Evolutionary conservation across 2,329 filamentous ascomycete species (phyloP).

Genomic region (Phyllosticta citriasiana): DNA sequence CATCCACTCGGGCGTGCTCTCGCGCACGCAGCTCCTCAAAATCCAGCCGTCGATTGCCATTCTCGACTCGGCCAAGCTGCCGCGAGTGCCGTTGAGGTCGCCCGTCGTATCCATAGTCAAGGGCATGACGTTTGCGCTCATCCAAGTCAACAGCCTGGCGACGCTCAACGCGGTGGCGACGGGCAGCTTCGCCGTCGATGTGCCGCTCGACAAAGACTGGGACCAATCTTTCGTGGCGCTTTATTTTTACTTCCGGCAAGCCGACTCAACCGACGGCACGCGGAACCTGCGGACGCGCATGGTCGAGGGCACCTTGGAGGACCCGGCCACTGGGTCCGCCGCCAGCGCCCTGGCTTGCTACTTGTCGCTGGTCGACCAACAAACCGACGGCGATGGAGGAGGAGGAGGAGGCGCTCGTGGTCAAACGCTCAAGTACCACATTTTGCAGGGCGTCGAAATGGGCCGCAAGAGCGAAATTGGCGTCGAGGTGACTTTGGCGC

Average conservation of each 20-base stretch:
- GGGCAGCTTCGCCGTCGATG: slow-evolving; percentile 22
- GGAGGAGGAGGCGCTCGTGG: slow-evolving; percentile 16
- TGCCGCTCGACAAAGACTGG: slow-evolving; percentile 40
- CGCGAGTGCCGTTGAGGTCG: slow-evolving; percentile 15
- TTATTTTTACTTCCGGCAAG: slow-evolving; percentile 50
- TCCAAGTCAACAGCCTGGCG: slow-evolving; percentile 51
- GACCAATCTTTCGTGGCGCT: slow-evolving; percentile 41
- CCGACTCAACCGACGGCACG: slow-evolving; percentile 19
- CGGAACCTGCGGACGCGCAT: slow-evolving; percentile 48
- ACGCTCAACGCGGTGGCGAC: slow-evolving; percentile 41
- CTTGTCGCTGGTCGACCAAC: slow-evolving; percentile 30
- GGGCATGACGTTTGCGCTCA: slow-evolving; percentile 64
- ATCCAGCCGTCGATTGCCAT: slow-evolving; percentile 27
- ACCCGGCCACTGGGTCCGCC: slow-evolving; percentile 43
- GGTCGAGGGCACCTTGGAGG: slow-evolving; percentile 42
- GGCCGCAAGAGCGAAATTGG: slow-evolving; percentile 40
- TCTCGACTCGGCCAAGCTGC: neutral
- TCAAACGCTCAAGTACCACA: slow-evolving; percentile 28
- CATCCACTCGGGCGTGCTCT: slow-evolving; percentile 37
- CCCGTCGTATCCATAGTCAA: slow-evolving; percentile 48
- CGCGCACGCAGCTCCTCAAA: slow-evolving; percentile 19
- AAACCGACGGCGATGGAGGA: neutral
- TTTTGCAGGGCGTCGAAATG: slow-evolving; percentile 44
- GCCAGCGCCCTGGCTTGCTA: slow-evolving; percentile 37
- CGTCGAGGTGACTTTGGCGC: slow-evolving; percentile 34